Base-by-base conservation (phyloP, 2,329 filamentous ascomycete genomes). In the Ceratocystis papillata region DNA sequence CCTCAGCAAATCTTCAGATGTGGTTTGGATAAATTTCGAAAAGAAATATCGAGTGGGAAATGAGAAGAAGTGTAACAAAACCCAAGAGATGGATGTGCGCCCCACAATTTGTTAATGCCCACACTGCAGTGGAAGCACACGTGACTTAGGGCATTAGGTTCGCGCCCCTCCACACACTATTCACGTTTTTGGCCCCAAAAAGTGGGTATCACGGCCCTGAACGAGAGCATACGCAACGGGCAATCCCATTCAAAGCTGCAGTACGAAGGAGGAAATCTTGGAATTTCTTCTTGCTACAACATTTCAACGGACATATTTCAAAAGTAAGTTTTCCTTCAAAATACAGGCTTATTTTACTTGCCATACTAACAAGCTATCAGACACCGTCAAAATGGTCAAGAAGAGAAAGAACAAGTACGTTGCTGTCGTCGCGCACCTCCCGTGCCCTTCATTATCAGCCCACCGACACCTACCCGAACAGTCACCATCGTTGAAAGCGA, bases 371-470 rank as follows among this genome's bases (percentile, higher is more conserved):
- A 71, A 73, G 70, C 37, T 71, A 73, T 72, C 74, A 81, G 79
- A 80, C 76, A 83, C 80, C 79, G 82, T 74, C 78, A 86, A 79
- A 73, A 86, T 87, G 84, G 83, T 85, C 76, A 87, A 87, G 83
- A 87, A 87, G 82, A 84, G 84, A 82, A 84, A 84, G 79, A 83
- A 82, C 79, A 86, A 86, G 81, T 83, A 79, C 74, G 80, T 76
- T 63, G 69, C 65, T 33, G n/a, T 20, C 45, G 28, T 20, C n/a
- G 6, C 8, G 45, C 30, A n/a, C 22, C 22, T 25, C 22, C 22
- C n/a, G 10, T 17, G 63, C 25, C 20, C 44, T n/a, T 25, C 55
- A 33, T 46, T 46, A 57, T 59, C 15, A 10, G 20, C 28, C 45
- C 44, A 5, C 48, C 63, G 44, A 37, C 46, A 22, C 6, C 62